A percentile compares a stretch with the other conserved stretches of the same genome.
phyloP scores from a whole-genome alignment of 1,139 yeast species.

The Debaryomyces psychrophilus region DNA sequence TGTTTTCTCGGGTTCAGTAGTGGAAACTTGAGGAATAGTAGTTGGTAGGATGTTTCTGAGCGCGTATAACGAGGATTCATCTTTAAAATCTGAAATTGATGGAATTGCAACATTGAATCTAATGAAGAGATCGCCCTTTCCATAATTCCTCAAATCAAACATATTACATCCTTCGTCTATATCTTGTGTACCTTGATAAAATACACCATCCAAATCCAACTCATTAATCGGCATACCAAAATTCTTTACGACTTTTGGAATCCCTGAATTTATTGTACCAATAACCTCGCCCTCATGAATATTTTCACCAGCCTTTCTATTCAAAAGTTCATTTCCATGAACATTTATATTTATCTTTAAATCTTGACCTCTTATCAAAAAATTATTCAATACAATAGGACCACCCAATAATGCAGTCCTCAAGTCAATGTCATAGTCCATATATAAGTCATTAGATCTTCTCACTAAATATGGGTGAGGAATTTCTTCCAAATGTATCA shows the following conservation, averaged over 20 bases:
- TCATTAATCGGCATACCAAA: constrained; percentile 69
- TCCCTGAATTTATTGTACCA: constrained; percentile 48
- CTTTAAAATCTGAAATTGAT: constrained; percentile 28
- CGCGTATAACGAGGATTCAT: constrained; percentile 25
- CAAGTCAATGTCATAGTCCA: constrained; percentile 51
- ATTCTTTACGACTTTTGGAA: constrained; percentile 51
- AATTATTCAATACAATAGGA: constrained; percentile 42
- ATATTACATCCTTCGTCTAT: constrained; percentile 20
- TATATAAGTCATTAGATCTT: constrained; percentile 49
- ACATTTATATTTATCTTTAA: constrained; percentile 44
- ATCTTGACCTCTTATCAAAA: constrained; percentile 44
- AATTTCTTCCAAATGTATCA: constrained; percentile 45
- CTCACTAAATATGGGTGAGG: constrained; percentile 50
- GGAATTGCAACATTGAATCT: constrained; percentile 47
- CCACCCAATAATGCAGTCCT: constrained; percentile 62
- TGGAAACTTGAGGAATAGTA: not conserved
- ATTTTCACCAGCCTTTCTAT: constrained; percentile 23
- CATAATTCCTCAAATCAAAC: constrained; percentile 26
- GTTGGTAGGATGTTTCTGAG: constrained; percentile 32
- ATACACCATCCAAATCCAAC: constrained; percentile 32
- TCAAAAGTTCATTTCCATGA: constrained; percentile 35
- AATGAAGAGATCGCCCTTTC: constrained; percentile 45
- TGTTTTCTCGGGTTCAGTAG: constrained; percentile 6
- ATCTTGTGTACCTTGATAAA: constrained; percentile 22
- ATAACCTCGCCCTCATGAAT: constrained; percentile 50